These are phyloP conservation scores for Mycena galericulata DNA, from an alignment of 768 basidiomycete genomes.

Conservation along the genomic window DNA sequence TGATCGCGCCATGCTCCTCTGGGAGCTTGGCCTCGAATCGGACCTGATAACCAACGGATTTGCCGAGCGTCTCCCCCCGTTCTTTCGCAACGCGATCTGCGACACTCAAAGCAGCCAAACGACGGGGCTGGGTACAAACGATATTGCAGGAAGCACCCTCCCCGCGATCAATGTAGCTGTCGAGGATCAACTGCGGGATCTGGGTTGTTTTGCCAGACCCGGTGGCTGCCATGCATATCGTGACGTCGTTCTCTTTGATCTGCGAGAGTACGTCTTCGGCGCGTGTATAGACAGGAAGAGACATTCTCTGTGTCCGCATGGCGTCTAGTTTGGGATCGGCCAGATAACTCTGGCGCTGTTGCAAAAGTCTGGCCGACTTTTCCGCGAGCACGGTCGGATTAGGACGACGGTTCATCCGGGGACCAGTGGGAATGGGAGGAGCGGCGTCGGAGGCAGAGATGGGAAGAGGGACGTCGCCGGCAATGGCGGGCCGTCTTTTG, in stretches of 20 bases:
- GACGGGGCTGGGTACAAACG: conserved; percentile 92
- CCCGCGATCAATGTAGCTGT: conserved; percentile 82
- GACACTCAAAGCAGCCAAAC: conserved; percentile 92
- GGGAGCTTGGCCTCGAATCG: conserved; percentile 89
- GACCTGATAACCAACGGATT: conserved; percentile 89
- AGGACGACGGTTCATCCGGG: conserved; percentile 37
- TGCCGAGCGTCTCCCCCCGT: conserved; percentile 78
- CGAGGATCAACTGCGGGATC: conserved; percentile 92
- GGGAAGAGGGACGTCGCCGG: conserved; percentile 24
- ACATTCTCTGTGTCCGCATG: conserved; percentile 75
- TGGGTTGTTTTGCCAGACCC: conserved; percentile 97
- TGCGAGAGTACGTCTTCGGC: conserved; percentile 75
- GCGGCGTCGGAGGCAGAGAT: conserved; percentile 16
- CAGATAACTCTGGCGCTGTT: conserved; percentile 70
- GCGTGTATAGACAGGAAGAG: conserved; percentile 82
- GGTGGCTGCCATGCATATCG: conserved; percentile 89
- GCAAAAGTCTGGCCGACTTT: conserved; percentile 71
- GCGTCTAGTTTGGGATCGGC: conserved; percentile 66
- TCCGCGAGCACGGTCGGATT: conserved; percentile 46
- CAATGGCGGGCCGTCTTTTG: conserved; percentile 65
- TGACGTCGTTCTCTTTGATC: conserved; percentile 83
- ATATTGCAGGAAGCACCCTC: conserved; percentile 90
- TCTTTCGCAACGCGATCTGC: conserved; percentile 93
- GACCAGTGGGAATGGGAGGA: conserved; percentile 21
- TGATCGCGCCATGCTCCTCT: conserved; percentile 84